Evolutionary conservation across 352 stramenopile species (phyloP), one percentile per base, ranked within the genome.

Genomic region (Phytophthora sp.): DNA sequence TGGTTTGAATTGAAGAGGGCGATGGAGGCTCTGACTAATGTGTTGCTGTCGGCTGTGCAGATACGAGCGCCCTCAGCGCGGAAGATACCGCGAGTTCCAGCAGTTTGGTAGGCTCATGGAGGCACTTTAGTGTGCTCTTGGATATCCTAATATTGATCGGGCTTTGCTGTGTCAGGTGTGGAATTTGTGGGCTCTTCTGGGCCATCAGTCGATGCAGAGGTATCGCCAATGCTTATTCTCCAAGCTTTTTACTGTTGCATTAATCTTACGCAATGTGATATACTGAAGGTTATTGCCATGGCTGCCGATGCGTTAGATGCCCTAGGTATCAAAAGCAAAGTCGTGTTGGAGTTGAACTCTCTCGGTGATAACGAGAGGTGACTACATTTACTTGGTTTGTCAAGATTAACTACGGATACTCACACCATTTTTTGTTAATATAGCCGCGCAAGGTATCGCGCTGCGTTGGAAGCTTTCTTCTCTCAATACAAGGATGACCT

Each of bases 1-100:
- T 4, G 15, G 7, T 48, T 8, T 27, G 5, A 45, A 44, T 48
- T 32, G 30, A 10, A 18, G 15, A 17, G 44, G 3, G 13, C 21
- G 21, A 13, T 18, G 13, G 45, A 27, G 21, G 42, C 4, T n/a
- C 15, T 69, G 41, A 50, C n/a, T 35, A 27, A 37, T 39, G 9
- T 5, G 23, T 26, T 53, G 9, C 28, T 39, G 32, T 39, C 58
- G 24, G 20, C 11, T 15, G 28, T 30, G 15, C 50, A 96, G 88
- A 6, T 96, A 96, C 58, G 88, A 96, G 54, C 87, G 88, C 45
- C 88, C 88, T 28, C 88, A 96, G 52, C 82, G 86, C 13, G 88
- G 88, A 4, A 87, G 88, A 6, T 96, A 95, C 53, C 79, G 88
- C 12, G 88, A 96, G 51, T 96, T 96, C 50, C 85, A 95, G 62